Base-by-base conservation (phyloP, 768 basidiomycete species). In the Mycena pura region DNA sequence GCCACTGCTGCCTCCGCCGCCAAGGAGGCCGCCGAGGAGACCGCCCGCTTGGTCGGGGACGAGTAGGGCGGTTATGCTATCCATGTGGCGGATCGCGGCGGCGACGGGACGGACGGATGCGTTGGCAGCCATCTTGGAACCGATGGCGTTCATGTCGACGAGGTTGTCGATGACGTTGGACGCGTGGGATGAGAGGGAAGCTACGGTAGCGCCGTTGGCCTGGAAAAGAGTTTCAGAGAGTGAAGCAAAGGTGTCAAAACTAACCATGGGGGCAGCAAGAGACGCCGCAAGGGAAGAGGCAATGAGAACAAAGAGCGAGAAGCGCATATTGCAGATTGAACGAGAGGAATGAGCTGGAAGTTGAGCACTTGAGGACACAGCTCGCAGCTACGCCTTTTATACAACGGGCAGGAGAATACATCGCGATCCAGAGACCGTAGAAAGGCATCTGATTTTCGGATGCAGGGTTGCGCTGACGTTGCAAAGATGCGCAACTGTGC, bases 261-360 rank as follows among this genome's bases (percentile, higher is more conserved):
- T 14, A 36, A 55, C 60, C 10, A 52, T 19, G 10, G 60, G 52
- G 9, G 44, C 39, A 14, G 52, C 52, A 31, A 61, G 52, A 17
- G 60, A 43, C 11, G 60, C 41, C 22, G 60, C 52, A 41, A 61
- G 34, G 29, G 39, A 29, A n/a, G 52, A 61, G 21, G 60, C 46
- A 36, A 55, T 43, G 40, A 61, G 51, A 36, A 43, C 59, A 52
- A 60, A 48, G 31, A 46, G 53, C 45, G 52, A 48, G 40, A 61
- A 61, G 45, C 45, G 60, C 60, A 61, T 61, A 6, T n/a, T 45
- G 32, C 21, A 40, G 29, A 25, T 31, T 36, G 2, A 25, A 49
- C 31, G 2, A 9, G 32, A 34, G 7, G 46, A 28, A 13, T 32
- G 25, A 38, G 56, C 15, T 21, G 36, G 34, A 7, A 27, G 40